Percentiles rank a stretch among this genome's conserved stretches.
phyloP scores from a whole-genome alignment of 441 rosid genomes.

The Croton setiger region DNA sequence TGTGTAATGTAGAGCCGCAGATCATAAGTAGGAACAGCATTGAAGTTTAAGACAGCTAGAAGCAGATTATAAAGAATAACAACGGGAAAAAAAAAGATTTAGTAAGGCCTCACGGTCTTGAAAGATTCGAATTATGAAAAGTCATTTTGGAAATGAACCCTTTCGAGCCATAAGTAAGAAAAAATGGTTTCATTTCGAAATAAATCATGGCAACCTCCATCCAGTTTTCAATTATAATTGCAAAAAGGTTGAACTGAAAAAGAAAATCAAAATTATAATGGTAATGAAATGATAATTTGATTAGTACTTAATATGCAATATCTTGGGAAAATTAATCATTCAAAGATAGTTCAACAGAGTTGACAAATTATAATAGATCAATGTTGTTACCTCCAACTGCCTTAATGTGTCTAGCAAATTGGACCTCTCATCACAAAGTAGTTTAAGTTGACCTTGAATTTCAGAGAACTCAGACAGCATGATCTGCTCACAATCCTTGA shows the following conservation, averaged over 20 bases:
- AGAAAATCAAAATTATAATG: background rate
- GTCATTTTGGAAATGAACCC: background rate
- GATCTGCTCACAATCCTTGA: constrained; percentile 81
- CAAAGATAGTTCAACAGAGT: background rate
- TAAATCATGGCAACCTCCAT: background rate
- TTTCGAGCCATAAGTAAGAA: background rate
- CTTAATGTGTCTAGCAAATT: constrained; percentile 69
- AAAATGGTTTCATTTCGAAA: background rate
- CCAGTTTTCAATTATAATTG: background rate
- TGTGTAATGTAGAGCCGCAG: background rate
- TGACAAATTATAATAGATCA: background rate
- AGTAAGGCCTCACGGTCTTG: too few relatives aligned
- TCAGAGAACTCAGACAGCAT: constrained; percentile 83
- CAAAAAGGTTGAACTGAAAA: background rate
- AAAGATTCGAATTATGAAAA: background rate
- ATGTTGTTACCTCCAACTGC: constrained; percentile 68
- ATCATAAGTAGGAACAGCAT: background rate
- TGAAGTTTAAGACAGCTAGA: background rate
- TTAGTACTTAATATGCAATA: background rate
- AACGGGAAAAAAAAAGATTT: too few relatives aligned
- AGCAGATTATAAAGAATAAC: too few relatives aligned
- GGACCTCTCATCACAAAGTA: constrained; percentile 68
- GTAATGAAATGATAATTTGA: constrained; percentile 3
- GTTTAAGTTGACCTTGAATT: constrained; percentile 56
- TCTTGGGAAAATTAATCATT: background rate